Base-by-base conservation (phyloP, 2,329 filamentous ascomycete genomes). In the Knufia fluminis region DNA sequence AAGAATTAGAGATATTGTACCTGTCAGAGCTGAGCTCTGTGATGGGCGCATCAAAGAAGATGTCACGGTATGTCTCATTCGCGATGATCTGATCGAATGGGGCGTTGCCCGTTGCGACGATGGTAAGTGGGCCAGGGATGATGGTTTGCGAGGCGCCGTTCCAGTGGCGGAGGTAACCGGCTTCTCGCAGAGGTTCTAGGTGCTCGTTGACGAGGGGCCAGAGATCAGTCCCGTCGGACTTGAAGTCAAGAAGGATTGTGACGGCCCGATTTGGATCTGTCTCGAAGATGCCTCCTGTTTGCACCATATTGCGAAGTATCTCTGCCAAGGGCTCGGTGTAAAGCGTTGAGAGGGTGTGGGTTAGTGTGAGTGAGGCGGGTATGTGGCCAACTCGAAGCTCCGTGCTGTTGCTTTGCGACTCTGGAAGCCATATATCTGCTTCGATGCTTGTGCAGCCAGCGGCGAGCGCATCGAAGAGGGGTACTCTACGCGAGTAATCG, bases 381-480 rank as follows among this genome's bases (percentile, higher is more conserved):
- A 81, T 59, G 26, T 28, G 26, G 26, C 26, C 12, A 6, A 28
- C 26, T 28, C 6, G 26, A 12, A 28, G 26, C 26, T 28, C 26
- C 12, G 26, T 28, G 26, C 26, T 28, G 26, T 28, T 28, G 26
- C 6, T 12, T 6, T 28, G 6, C 6, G 26, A 12, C 26, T 28
- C 6, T 28, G 6, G 26, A 28, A 28, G n/a, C 26, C 26, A 28
- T 6, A 38, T 38, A n/a, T 79, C 76, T 2, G 76, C 76, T 64
- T 79, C 76, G n/a, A 79, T 72, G 23, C 76, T 68, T 9, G 72
- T 70, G 58, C 76, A 79, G 39, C 76, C 76, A 22, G 69, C 74
- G 50, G 69, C 65, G 0, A 79, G 64, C 8, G 76, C 76, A n/a
- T 75, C 74, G 58, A 71, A 77, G 0, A 79, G 66, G 1, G 76